Evolutionary conservation across 2,329 filamentous ascomycete species (phyloP), one percentile per base, ranked within the genome.

Genomic region (Sclerotinia trifoliorum): DNA sequence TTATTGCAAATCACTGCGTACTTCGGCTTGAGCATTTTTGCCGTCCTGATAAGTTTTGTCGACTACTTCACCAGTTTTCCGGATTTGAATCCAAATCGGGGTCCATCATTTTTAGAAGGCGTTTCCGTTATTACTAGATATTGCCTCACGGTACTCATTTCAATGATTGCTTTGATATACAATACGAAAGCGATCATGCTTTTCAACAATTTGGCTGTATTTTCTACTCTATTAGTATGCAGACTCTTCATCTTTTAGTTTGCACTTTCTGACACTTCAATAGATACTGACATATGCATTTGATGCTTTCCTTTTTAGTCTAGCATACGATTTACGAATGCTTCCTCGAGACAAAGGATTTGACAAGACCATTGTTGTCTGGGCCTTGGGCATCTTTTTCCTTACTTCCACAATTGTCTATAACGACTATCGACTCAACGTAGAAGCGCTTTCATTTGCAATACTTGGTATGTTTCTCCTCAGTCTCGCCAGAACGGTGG

Each of bases 201-300:
- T 58, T 75, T 69, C 63, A 54, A 68, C 35, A 76, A 74, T 66
- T 68, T 76, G 39, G 69, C 70, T 39, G 56, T 75, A n/a, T 65
- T 76, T 24, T 72, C 72, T 49, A 74, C 75, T 70, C 54, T 77
- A 48, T 69, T 73, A 46, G 74, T 76, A 66, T 66, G 71, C 70
- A 26, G 2, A 42, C 19, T 39, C 49, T 57, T 8, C 21, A 35
- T 51, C 44, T 19, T 49, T 3, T 11, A n/a, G 0, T n/a, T 54
- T 3, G 4, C 19, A 4, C 24, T n/a, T 58, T 29, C 71, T 74
- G 35, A 74, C 57, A 29, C 26, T 5, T 32, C 8, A 6, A 26
- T 51, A 76, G 75, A 72, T 77, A 35, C 65, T 75, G 15, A 74
- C 74, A 65, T 75, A 75, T 70, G 73, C 72, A 11, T 70, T 68